Evolutionary conservation across 306 rosid genomes (phyloP), one percentile per base, ranked within the genome.

Genomic region (Trifolium subterraneum): DNA sequence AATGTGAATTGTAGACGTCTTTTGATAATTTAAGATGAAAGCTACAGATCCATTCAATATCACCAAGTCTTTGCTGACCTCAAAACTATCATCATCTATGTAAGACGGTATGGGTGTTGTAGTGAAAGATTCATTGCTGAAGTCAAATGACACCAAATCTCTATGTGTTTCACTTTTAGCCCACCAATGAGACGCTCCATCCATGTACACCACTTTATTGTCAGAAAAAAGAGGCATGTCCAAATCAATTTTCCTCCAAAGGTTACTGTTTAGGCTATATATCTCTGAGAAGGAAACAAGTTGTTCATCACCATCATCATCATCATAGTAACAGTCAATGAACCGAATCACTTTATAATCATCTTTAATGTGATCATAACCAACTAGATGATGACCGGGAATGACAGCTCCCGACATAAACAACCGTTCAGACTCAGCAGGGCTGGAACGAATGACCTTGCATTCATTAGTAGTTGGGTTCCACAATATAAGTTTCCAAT

Each of bases 381-480:
- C 23, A 10, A 54, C 15, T 10, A 16, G 12, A 51, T 18, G 19
- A 7, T 51, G 25, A 18, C 3, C 0, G 2, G 5, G 1, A 9
- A 0, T 7, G 18, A 51, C 0, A 2, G 1, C 3, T 4, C 25
- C 2, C 0, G 0, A 4, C 33, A 0, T 4, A 29, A 3, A 29
- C 4, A 27, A 2, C 3, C 0, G 5, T 1, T 8, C 3, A 18
- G 12, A 51, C 8, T 18, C 22, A 1, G 5, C n/a, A 44, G 7
- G n/a, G 2, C 12, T 10, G 1, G 6, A 15, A 47, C 19, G 19
- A 54, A 54, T 19, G 60, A 9, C 10, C 27, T 4, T 54, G 15
- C 20, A 54, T 54, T 54, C 60, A 0, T 22, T 19, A 6, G 60
- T 54, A 54, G 15, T 54, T 4, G 60, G 29, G 2, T 54, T 54